Percentiles rank a stretch among this genome's conserved stretches.
phyloP scores from a whole-genome alignment of 352 stramenopile species.

The Pythium dissimile region DNA sequence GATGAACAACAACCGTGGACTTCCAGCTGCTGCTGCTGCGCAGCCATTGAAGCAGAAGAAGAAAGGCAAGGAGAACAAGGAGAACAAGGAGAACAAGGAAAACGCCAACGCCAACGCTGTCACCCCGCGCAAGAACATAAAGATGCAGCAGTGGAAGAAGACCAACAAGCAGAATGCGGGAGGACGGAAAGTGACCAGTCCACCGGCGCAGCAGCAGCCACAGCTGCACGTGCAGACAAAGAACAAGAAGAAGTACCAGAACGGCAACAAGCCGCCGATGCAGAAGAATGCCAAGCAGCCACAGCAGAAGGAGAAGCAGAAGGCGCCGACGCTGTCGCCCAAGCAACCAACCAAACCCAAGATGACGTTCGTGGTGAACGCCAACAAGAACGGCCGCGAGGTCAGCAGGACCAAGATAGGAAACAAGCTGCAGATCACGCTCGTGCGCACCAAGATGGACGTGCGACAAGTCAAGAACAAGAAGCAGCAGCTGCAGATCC shows the following conservation, averaged over 20 bases:
- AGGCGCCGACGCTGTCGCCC: slow-evolving; percentile 16
- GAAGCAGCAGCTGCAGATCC: neutral
- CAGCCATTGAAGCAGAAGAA: slow-evolving; percentile 2
- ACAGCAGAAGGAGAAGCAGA: slow-evolving; percentile 7
- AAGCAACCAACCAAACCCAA: slow-evolving; percentile 17
- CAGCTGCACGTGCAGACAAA: neutral
- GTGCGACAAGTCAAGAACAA: slow-evolving; percentile 18
- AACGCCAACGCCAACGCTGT: neutral
- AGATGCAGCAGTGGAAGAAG: slow-evolving; percentile 20
- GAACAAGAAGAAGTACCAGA: slow-evolving; percentile 2
- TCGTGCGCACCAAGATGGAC: slow-evolving; percentile 18
- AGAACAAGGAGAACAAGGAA: neutral
- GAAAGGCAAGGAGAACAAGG: slow-evolving; percentile 7
- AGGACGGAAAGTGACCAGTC: slow-evolving; percentile 9
- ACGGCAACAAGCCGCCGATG: neutral
- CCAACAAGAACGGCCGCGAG: slow-evolving; percentile 10
- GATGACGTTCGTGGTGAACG: slow-evolving; percentile 3
- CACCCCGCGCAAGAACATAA: neutral
- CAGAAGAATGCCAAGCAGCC: slow-evolving; percentile 9
- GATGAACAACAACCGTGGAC: slow-evolving; percentile 24
- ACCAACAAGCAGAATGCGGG: neutral
- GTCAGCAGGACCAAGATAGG: slow-evolving; percentile 14
- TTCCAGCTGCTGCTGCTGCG: neutral
- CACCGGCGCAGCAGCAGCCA: slow-evolving; percentile 9
- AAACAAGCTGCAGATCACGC: slow-evolving; percentile 24